phyloP scores from a whole-genome alignment of 768 basidiomycete genomes.

The Lyophyllum atratum region DNA sequence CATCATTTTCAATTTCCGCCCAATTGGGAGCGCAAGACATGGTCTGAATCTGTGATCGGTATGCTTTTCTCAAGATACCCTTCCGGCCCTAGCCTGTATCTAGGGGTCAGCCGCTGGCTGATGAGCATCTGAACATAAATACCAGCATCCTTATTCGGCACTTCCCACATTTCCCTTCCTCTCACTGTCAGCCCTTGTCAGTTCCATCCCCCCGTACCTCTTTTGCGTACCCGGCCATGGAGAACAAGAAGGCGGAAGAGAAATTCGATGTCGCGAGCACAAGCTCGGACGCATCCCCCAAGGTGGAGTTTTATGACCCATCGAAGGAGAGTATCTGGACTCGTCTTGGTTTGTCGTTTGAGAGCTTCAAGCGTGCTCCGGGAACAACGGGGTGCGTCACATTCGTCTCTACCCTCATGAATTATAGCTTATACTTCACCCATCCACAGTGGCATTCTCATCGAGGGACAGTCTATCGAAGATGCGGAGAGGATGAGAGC shows the following conservation, averaged over 20 bases:
- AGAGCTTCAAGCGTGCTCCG: constrained; percentile 50
- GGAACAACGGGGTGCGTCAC: constrained; percentile 43
- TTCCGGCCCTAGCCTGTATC: constrained; percentile 6
- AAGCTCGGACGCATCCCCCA: constrained; percentile 23
- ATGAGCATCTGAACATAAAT: constrained; percentile 10
- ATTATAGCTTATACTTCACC: neutral
- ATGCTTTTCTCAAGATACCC: constrained; percentile 2
- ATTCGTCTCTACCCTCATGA: neutral
- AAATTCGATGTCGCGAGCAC: constrained; percentile 33
- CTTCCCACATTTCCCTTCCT: constrained; percentile 5
- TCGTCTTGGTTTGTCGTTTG: constrained; percentile 39
- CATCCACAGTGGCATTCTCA: constrained; percentile 35
- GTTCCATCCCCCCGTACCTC: constrained; percentile 1
- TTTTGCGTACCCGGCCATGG: constrained; percentile 19
- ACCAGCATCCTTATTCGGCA: neutral
- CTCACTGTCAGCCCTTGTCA: neutral
- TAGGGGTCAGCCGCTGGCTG: constrained; percentile 6
- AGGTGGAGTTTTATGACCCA: constrained; percentile 46
- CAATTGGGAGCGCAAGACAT: neutral
- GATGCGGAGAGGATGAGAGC: constrained; percentile 38
- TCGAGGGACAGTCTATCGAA: constrained; percentile 36
- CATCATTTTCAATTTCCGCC: constrained; percentile 12
- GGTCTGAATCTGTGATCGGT: neutral
- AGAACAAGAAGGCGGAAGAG: constrained; percentile 34
- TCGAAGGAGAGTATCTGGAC: constrained; percentile 49